A percentile compares a stretch with the other conserved stretches of the same genome.
These are phyloP conservation scores for Zopfia rhizophila DNA, from an alignment of 2,329 filamentous ascomycete species.

Conservation along the genomic window DNA sequence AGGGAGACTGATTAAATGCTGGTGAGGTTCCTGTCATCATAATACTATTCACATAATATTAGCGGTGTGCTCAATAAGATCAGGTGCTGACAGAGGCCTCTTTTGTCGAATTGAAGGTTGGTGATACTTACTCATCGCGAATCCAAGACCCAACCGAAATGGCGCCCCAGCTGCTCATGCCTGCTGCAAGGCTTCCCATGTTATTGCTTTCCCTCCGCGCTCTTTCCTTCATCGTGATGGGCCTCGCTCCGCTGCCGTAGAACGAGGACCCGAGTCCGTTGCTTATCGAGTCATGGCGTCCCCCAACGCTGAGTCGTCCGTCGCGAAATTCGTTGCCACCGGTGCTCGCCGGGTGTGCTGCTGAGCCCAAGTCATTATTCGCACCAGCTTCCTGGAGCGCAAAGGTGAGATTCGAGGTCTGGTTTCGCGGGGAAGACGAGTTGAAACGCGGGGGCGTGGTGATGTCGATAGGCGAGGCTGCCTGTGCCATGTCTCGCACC, in stretches of 20 bases:
- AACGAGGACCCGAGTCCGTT: constrained; percentile 59
- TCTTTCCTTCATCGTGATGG: constrained; percentile 69
- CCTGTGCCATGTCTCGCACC: constrained; percentile 59
- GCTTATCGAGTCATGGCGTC: constrained; percentile 66
- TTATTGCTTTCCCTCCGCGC: constrained; percentile 68
- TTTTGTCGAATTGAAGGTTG: constrained; percentile 10
- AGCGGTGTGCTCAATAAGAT: constrained; percentile 28
- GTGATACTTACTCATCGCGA: constrained; percentile 87
- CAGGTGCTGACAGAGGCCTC: constrained; percentile 14
- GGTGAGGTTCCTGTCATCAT: constrained; percentile 98
- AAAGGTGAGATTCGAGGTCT: constrained; percentile 71
- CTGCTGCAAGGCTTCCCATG: constrained; percentile 70
- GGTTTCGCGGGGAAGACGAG: constrained; percentile 69
- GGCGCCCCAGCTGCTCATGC: constrained; percentile 96
- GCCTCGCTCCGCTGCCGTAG: constrained; percentile 67
- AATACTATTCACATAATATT: constrained; percentile 69
- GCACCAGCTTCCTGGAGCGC: constrained; percentile 64
- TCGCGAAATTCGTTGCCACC: constrained; percentile 43
- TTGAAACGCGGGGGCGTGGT: constrained; percentile 63
- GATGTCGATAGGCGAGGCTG: constrained; percentile 69
- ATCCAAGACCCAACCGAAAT: constrained; percentile 97
- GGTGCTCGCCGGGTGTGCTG: constrained; percentile 56
- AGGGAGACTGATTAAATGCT: constrained; percentile 88
- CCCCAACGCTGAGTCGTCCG: constrained; percentile 46
- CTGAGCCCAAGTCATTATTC: constrained; percentile 38